phyloP scores from a whole-genome alignment of 2,329 filamentous ascomycete genomes.

The Cladosporium sp. region DNA sequence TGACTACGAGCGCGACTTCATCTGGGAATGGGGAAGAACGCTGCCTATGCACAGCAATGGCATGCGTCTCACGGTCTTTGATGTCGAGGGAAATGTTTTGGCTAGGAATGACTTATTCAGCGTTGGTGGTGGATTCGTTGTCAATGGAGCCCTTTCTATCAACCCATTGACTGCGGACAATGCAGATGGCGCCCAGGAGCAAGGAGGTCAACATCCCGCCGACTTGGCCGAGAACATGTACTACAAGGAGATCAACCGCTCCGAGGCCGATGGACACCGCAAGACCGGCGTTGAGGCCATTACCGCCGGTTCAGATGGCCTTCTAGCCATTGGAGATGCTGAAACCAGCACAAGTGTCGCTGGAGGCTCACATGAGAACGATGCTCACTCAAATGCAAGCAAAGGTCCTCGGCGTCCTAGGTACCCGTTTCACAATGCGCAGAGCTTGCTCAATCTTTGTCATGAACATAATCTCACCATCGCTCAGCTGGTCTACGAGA shows the following conservation, averaged over 20 bases:
- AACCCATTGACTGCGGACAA: conserved; percentile 17
- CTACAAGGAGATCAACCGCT: conserved; percentile 48
- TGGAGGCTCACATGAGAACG: not conserved
- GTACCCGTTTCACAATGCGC: too few relatives aligned
- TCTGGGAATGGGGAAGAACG: conserved; percentile 50
- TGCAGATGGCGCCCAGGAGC: conserved; percentile 24
- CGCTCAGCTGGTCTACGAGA: too few relatives aligned
- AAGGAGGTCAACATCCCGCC: conserved; percentile 36
- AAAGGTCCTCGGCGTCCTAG: too few relatives aligned
- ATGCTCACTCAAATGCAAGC: too few relatives aligned
- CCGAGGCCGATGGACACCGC: conserved; percentile 45
- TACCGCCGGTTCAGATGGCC: conserved; percentile 19
- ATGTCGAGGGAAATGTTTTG: conserved; percentile 43
- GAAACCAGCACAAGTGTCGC: not conserved
- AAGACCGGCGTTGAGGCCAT: conserved; percentile 43
- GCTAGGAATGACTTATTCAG: conserved; percentile 50
- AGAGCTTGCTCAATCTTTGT: too few relatives aligned
- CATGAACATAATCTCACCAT: too few relatives aligned
- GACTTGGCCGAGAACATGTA: conserved; percentile 50
- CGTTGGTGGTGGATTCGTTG: conserved; percentile 50
- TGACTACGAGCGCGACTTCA: conserved; percentile 46
- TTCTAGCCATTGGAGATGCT: not conserved
- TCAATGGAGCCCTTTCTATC: conserved; percentile 47
- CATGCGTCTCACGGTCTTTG: conserved; percentile 50
- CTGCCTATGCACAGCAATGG: conserved; percentile 50